phyloP scores from a whole-genome alignment of 192 early-diverging fungal species.

The Gryganskiella cystojenkinii region DNA sequence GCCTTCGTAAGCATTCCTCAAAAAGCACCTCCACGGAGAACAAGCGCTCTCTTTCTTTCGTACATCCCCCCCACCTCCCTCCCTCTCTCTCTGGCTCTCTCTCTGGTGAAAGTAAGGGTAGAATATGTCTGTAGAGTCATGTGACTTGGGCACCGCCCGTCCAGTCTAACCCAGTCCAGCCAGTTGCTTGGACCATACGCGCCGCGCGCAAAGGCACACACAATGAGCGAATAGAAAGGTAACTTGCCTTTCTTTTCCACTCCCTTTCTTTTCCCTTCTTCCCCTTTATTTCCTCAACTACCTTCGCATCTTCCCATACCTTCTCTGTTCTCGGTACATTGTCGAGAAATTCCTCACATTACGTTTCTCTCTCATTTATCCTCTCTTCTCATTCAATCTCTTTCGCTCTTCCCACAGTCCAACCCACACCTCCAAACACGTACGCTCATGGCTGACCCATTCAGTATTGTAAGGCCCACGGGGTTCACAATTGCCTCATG shows the following conservation, averaged over 20 bases:
- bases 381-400: background rate
- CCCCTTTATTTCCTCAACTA: background rate
- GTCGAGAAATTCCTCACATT: background rate
- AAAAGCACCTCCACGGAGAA: background rate
- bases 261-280: background rate
- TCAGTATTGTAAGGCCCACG: conserved; percentile 47
- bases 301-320: no score
- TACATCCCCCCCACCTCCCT: background rate
- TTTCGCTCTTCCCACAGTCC: background rate
- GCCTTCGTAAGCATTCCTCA: no score
- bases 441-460: conserved; percentile 31
- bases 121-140: no score
- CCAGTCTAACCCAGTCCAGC: no score
- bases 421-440: background rate
- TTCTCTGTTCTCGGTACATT: no score
- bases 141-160: no score
- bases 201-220: no score
- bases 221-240: no score
- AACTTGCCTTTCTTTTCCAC: background rate
- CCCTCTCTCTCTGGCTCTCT: no score
- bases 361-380: background rate
- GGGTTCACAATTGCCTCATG: conserved; percentile 50
- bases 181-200: no score
- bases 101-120: no score
- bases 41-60: no score